Conservation (phyloP, 2,329 filamentous ascomycete genomes). For the Colletotrichum paranaense region DNA sequence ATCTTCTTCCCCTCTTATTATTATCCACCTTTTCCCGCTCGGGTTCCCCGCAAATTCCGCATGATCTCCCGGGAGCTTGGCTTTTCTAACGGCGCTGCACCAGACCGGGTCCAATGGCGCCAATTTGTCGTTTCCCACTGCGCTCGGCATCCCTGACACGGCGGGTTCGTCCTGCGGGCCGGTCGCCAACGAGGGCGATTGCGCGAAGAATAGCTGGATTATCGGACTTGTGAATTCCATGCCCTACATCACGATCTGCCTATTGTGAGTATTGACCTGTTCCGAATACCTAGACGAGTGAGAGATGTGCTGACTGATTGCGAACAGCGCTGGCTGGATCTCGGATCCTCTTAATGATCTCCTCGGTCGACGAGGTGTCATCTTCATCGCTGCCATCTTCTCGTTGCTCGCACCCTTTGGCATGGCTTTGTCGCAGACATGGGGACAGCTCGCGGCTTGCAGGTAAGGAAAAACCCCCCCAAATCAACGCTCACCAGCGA, state of each 20-base stretch:
- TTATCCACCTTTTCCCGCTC: background rate
- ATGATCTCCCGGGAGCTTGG: background rate
- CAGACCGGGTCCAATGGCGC: constrained; percentile 60
- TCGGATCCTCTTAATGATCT: constrained; percentile 71
- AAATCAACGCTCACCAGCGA: background rate
- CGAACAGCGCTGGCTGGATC: constrained; percentile 66
- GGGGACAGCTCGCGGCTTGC: constrained; percentile 66
- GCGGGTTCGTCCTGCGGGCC: constrained; percentile 45
- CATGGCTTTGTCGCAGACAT: constrained; percentile 67
- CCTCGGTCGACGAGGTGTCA: constrained; percentile 71
- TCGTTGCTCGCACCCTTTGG: constrained; percentile 72
- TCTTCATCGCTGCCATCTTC: constrained; percentile 72
- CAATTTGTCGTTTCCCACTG: constrained; percentile 57
- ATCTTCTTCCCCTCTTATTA: background rate
- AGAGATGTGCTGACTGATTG: background rate
- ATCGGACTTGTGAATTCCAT: constrained; percentile 69
- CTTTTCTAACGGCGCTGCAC: background rate
- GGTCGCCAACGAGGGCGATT: constrained; percentile 49
- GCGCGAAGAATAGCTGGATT: constrained; percentile 65
- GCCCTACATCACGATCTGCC: constrained; percentile 53
- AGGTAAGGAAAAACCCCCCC: constrained; percentile 50
- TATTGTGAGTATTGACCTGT: constrained; percentile 49
- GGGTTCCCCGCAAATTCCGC: background rate
- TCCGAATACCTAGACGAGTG: too few species aligned
- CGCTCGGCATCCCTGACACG: constrained; percentile 54